Percentiles rank a stretch among this genome's conserved stretches.
Evolutionary conservation across 352 stramenopile species (phyloP).

Genomic region (Phytopythium litorale): DNA sequence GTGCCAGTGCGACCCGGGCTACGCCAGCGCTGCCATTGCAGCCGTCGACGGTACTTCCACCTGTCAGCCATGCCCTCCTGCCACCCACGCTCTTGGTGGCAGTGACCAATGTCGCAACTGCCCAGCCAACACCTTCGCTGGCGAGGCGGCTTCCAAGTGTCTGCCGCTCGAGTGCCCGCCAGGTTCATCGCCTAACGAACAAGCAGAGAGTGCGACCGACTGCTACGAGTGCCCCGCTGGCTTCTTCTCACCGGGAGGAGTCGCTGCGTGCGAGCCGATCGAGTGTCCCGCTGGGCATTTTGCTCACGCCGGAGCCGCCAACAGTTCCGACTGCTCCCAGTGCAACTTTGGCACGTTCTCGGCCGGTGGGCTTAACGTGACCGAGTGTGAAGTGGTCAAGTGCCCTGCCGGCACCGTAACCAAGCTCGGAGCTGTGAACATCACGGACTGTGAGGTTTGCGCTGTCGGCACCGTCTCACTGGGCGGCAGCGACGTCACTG

Average conservation of each 20-base stretch:
- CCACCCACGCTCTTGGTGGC: constrained; percentile 22
- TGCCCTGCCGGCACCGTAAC: constrained; percentile 29
- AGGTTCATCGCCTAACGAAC: constrained; percentile 21
- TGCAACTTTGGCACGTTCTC: constrained; percentile 36
- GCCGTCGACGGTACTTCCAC: constrained; percentile 10
- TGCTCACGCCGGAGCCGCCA: constrained; percentile 17
- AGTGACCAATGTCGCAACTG: constrained; percentile 41
- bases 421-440: constrained; percentile 21
- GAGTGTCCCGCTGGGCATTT: constrained; percentile 25
- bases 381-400: constrained; percentile 14
- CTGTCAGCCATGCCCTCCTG: constrained; percentile 18
- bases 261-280: constrained; percentile 17
- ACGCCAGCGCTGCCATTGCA: constrained; percentile 12
- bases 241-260: constrained; percentile 25
- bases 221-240: constrained; percentile 30
- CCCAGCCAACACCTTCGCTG: constrained; percentile 23
- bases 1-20: constrained; percentile 21
- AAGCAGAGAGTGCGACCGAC: constrained; percentile 31
- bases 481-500: constrained; percentile 15
- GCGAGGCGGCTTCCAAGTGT: constrained; percentile 20
- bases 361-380: constrained; percentile 17
- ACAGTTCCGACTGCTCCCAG: constrained; percentile 26
- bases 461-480: constrained; percentile 23
- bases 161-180: constrained; percentile 22
- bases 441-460: constrained; percentile 27